These are phyloP conservation scores for Rauvolfia tetraphylla DNA, from an alignment of 257 asterid genomes.

Conservation along the genomic window DNA sequence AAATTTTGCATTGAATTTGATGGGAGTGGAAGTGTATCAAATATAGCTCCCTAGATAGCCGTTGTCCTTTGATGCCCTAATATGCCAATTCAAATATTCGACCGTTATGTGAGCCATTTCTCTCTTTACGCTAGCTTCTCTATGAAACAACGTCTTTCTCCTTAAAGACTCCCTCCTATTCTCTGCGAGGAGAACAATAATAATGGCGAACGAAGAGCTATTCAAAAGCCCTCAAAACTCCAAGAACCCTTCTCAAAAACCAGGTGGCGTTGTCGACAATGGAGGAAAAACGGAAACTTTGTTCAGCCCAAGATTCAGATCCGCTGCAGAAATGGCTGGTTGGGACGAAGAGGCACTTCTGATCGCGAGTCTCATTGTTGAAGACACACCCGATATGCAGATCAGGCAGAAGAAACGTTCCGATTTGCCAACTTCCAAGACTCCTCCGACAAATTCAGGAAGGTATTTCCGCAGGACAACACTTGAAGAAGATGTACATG, in stretches of 20 bases:
- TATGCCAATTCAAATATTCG: conserved; percentile 14
- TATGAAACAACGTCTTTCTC: not conserved
- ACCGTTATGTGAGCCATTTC: conserved; percentile 12
- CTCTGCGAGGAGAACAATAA: not conserved
- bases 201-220: conserved; percentile 37
- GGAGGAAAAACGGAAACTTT: conserved; percentile 31
- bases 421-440: conserved; percentile 35
- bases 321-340: conserved; percentile 96
- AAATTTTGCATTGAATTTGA: no score
- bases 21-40: no score
- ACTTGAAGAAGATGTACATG: not conserved
- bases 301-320: conserved; percentile 82
- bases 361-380: conserved; percentile 68
- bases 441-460: conserved; percentile 81
- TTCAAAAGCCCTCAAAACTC: conserved; percentile 29
- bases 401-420: conserved; percentile 54
- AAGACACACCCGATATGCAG: conserved; percentile 84
- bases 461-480: conserved; percentile 34
- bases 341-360: conserved; percentile 97
- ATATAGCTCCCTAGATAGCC: not conserved
- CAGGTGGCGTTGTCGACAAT: conserved; percentile 24
- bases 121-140: not conserved
- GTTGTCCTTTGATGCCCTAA: not conserved
- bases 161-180: not conserved
- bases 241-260: conserved; percentile 22